Conservation (phyloP, 176 grass and related monocot genomes). For the Miscanthus lutarioriparius region DNA sequence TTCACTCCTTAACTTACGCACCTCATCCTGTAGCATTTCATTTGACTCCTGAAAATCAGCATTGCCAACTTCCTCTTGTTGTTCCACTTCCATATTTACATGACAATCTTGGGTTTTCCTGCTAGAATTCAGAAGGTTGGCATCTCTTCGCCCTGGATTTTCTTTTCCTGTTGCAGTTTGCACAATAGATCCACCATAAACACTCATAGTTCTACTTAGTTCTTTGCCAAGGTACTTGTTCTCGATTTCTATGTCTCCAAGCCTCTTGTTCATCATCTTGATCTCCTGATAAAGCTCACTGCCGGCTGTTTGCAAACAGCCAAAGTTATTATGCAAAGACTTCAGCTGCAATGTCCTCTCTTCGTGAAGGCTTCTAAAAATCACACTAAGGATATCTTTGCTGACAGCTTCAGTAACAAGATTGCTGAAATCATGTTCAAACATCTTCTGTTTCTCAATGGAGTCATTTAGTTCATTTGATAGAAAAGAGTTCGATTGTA, state of each 20-base stretch:
- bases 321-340: constrained; percentile 48
- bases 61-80: constrained; percentile 20
- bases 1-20: constrained; percentile 33
- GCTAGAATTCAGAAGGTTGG: constrained; percentile 29
- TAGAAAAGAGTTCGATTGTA: constrained; percentile 62
- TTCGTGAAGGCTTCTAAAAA: constrained; percentile 57
- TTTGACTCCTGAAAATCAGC: constrained; percentile 42
- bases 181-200: constrained; percentile 21
- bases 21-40: constrained; percentile 41
- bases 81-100: constrained; percentile 24
- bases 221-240: constrained; percentile 42
- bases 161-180: constrained; percentile 37
- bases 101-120: constrained; percentile 15
- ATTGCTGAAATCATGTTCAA: constrained; percentile 55
- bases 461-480: constrained; percentile 53
- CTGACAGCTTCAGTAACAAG: constrained; percentile 58
- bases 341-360: constrained; percentile 55
- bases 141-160: neutral
- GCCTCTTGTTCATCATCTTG: constrained; percentile 48
- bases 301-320: constrained; percentile 47
- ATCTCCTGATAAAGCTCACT: constrained; percentile 54
- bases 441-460: constrained; percentile 45
- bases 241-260: constrained; percentile 45
- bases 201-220: constrained; percentile 35
- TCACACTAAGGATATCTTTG: constrained; percentile 62